These are phyloP conservation scores for Hortaea werneckii DNA, from an alignment of 2,329 filamentous ascomycete genomes.

Conservation along the genomic window DNA sequence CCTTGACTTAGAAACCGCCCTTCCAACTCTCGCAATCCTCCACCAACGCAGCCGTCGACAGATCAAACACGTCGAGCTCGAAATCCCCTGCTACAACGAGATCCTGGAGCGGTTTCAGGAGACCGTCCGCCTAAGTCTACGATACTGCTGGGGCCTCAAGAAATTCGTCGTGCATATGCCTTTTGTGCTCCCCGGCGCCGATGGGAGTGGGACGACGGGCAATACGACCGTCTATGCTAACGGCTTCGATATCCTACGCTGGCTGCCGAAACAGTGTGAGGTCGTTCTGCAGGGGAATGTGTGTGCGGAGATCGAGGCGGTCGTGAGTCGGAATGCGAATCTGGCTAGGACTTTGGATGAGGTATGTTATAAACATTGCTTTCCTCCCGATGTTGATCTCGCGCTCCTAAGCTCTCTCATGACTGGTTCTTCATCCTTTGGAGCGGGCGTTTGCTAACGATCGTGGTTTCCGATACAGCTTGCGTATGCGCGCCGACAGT, in stretches of 20 bases:
- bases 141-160: constrained; percentile 37
- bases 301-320: constrained; percentile 29
- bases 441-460: neutral
- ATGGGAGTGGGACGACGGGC: constrained; percentile 22
- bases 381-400: constrained; percentile 2
- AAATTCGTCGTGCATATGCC: constrained; percentile 32
- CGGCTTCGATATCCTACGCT: constrained; percentile 37
- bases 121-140: constrained; percentile 33
- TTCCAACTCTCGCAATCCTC: constrained; percentile 28
- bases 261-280: constrained; percentile 34
- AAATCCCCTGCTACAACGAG: constrained; percentile 37
- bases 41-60: constrained; percentile 34
- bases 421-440: neutral
- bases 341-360: constrained; percentile 33
- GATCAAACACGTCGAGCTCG: constrained; percentile 34
- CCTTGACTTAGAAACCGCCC: constrained; percentile 28
- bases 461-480: constrained; percentile 10
- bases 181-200: constrained; percentile 21
- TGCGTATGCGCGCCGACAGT: constrained; percentile 24
- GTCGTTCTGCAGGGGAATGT: constrained; percentile 32
- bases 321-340: constrained; percentile 34
- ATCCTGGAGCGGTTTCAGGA: constrained; percentile 38
- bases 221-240: constrained; percentile 37
- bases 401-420: neutral
- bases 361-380: constrained; percentile 15